Conservation (phyloP, 257 asterid genomes). For the Salvia hispanica region DNA sequence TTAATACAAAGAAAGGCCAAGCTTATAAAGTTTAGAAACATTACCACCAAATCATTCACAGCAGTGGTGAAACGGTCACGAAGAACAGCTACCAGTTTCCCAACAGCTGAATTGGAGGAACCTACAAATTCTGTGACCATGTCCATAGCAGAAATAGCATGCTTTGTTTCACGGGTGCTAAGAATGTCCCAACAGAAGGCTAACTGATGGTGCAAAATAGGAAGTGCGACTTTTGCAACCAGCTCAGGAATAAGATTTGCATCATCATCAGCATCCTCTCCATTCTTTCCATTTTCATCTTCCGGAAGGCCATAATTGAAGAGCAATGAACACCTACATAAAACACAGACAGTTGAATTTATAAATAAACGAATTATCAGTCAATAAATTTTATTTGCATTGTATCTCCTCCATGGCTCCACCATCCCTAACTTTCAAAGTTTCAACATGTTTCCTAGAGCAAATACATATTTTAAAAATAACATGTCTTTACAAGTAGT, state of each 20-base stretch:
- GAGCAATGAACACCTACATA: constrained; percentile 74
- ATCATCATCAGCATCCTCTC: constrained; percentile 69
- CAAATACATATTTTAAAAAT: neutral
- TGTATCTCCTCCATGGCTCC: neutral
- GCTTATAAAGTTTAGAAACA: constrained; percentile 18
- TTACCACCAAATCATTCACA: constrained; percentile 74
- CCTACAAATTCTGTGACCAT: constrained; percentile 72
- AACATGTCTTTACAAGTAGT: constrained; percentile 5
- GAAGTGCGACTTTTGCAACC: constrained; percentile 87
- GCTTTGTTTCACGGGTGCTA: constrained; percentile 76
- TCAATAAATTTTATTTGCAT: constrained; percentile 6
- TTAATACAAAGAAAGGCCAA: neutral
- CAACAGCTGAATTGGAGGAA: constrained; percentile 64
- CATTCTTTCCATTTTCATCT: constrained; percentile 46
- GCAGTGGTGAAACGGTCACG: constrained; percentile 81
- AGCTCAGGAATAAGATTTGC: constrained; percentile 78
- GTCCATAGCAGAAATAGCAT: constrained; percentile 77
- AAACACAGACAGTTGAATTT: neutral
- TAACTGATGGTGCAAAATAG: constrained; percentile 79
- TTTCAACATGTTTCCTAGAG: neutral
- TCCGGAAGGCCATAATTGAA: constrained; percentile 72
- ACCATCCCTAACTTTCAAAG: neutral
- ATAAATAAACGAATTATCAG: neutral
- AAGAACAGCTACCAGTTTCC: constrained; percentile 63
- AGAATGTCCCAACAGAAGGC: constrained; percentile 82